Base-by-base conservation (phyloP, 352 stramenopile species). In the Phytophthora megakarya region DNA sequence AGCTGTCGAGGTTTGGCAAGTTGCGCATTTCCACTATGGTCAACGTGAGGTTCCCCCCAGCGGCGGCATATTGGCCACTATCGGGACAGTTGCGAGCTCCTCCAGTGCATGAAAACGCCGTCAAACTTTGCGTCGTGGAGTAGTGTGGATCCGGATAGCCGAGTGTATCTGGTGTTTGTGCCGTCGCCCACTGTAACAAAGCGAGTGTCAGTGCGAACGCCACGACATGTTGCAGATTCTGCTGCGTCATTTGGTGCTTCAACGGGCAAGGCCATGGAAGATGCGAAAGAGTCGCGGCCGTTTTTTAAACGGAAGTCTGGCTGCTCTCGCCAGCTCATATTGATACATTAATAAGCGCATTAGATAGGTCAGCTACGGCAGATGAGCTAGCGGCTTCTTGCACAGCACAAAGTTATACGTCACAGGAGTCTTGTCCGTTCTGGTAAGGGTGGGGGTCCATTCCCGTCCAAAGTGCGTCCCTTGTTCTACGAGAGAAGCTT, bases 1-100 rank as follows among this genome's bases (percentile, higher is more conserved):
- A 93, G 26, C 65, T 62, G 42, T 97, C 91, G n/a, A 92, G 58
- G 45, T 97, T 56, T 1, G 86, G 90, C 15, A 97, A 67, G 37
- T 97, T 92, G 3, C 76, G 80, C 75, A 95, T 95, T 65, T 88
- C 79, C 13, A 96, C 60, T 47, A 97, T 78, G 9, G 83, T 93
- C 11, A 96, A 35, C 16, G 89, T 96, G 16, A 97, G 76, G 40
- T 96, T 96, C 0, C 91, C 91, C n/a, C 91, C 91, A 0, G 86
- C 88, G 13, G 79, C 80, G 5, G 63, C 62, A 33, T 93, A 95
- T 49, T 91, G 68, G 13, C 86, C 87, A 50, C 66, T 74, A 45
- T 89, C 76, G 21, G 86, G 88, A 49, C 88, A 95, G 37, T 90
- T 89, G 32, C 63, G 72, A 6, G 68, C 33, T 0, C 85, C 86